A percentile compares a stretch with the other conserved stretches of the same genome.
These are phyloP conservation scores for Leptographium galeiforme DNA, from an alignment of 2,329 filamentous ascomycete genomes.

Conservation along the genomic window DNA sequence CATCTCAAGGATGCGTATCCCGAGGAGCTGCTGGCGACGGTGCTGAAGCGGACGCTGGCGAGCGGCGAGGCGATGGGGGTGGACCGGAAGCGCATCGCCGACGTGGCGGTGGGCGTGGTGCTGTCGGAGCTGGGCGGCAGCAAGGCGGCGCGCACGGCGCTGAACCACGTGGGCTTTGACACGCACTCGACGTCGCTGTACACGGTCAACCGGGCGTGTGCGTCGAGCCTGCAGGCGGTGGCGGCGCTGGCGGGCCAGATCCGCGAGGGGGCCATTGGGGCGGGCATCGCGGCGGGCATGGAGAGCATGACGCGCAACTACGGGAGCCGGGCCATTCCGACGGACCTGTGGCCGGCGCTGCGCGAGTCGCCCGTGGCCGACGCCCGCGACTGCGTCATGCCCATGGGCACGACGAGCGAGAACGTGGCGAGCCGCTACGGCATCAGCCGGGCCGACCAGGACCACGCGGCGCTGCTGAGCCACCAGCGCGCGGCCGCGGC, in stretches of 20 bases:
- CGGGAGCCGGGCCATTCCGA: slow-evolving; percentile 69
- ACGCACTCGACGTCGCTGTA: slow-evolving; percentile 56
- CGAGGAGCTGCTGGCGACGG: slow-evolving; percentile 67
- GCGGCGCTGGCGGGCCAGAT: slow-evolving; percentile 64
- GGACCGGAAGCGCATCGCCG: slow-evolving; percentile 56
- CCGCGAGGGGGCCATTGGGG: slow-evolving; percentile 55
- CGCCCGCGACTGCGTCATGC: slow-evolving; percentile 79
- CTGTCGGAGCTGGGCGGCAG: slow-evolving; percentile 80
- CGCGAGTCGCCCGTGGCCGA: slow-evolving; percentile 51
- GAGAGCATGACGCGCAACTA: slow-evolving; percentile 96
- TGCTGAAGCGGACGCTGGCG: slow-evolving; percentile 53
- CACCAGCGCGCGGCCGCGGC: slow-evolving; percentile 63
- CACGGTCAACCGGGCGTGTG: slow-evolving; percentile 82
- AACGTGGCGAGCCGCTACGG: slow-evolving; percentile 72
- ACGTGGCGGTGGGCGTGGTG: slow-evolving; percentile 78
- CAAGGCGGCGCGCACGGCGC: slow-evolving; percentile 84
- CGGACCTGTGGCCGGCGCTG: slow-evolving; percentile 64
- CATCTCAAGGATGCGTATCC: slow-evolving; percentile 78
- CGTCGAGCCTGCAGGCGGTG: slow-evolving; percentile 64
- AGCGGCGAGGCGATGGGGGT: slow-evolving; percentile 53
- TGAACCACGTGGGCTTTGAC: slow-evolving; percentile 70
- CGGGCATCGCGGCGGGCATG: slow-evolving; percentile 78
- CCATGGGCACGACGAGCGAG: slow-evolving; percentile 83
- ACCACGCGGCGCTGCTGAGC: slow-evolving; percentile 63
- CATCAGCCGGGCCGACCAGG: slow-evolving; percentile 63